These are phyloP conservation scores for Canavalia ensiformis DNA, from an alignment of 306 rosid species.

Conservation along the genomic window DNA sequence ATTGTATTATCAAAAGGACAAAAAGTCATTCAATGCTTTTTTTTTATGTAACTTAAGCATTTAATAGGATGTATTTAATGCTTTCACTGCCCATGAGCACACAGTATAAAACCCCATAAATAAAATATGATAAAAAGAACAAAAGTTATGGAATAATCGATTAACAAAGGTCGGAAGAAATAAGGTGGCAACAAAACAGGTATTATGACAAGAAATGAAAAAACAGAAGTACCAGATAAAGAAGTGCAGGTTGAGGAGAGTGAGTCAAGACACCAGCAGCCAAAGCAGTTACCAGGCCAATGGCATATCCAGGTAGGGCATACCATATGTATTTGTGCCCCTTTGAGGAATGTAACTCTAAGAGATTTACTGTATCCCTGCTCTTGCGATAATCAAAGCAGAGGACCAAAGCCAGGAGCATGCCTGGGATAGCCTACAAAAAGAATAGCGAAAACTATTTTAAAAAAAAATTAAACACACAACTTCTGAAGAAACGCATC, in stretches of 20 bases:
- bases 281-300: slow-evolving; percentile 88
- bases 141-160: slow-evolving; percentile 14
- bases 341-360: slow-evolving; percentile 80
- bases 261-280: slow-evolving; percentile 94
- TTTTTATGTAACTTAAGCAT: background rate
- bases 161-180: background rate
- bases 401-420: slow-evolving; percentile 96
- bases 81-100: background rate
- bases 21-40: background rate
- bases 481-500: background rate
- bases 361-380: slow-evolving; percentile 71
- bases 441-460: slow-evolving; percentile 15
- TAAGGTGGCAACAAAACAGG: background rate
- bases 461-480: slow-evolving; percentile 4
- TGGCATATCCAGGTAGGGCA: slow-evolving; percentile 96
- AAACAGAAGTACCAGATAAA: slow-evolving; percentile 78
- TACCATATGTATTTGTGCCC: slow-evolving; percentile 99
- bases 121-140: slow-evolving; percentile 4
- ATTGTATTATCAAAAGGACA: background rate
- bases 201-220: slow-evolving; percentile 22
- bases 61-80: background rate
- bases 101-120: background rate
- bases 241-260: slow-evolving; percentile 97
- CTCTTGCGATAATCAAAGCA: slow-evolving; percentile 89
- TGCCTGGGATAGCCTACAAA: slow-evolving; percentile 91